Percentiles rank a stretch among this genome's conserved stretches.
These are phyloP conservation scores for Zygoascus meyerae DNA, from an alignment of 1,139 yeast species.

Conservation along the genomic window DNA sequence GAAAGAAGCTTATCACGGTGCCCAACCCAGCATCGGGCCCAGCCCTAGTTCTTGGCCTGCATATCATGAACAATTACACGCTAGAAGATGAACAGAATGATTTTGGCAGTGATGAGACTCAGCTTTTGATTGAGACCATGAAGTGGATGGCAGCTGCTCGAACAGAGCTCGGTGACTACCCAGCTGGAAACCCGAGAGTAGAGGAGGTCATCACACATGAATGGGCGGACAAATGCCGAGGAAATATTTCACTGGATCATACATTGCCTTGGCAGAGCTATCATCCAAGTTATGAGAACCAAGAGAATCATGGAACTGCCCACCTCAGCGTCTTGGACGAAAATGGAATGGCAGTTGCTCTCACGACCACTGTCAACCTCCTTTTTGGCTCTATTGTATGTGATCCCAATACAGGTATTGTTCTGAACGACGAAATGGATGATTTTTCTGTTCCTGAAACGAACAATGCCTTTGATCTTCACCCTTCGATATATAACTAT, in stretches of 20 bases:
- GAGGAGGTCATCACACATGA: slow-evolving; percentile 37
- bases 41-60: slow-evolving; percentile 70
- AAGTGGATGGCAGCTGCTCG: slow-evolving; percentile 90
- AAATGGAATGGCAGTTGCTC: slow-evolving; percentile 63
- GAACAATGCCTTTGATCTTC: slow-evolving; percentile 70
- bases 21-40: slow-evolving; percentile 81
- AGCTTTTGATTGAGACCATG: slow-evolving; percentile 75
- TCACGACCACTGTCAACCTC: slow-evolving; percentile 89
- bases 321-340: slow-evolving; percentile 74
- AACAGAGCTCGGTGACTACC: slow-evolving; percentile 69
- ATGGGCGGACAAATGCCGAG: slow-evolving; percentile 53
- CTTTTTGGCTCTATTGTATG: slow-evolving; percentile 77
- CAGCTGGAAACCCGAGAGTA: slow-evolving; percentile 25
- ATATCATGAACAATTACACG: slow-evolving; percentile 44
- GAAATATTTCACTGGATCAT: slow-evolving; percentile 44
- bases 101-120: slow-evolving; percentile 47
- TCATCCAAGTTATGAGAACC: slow-evolving; percentile 67
- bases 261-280: slow-evolving; percentile 71
- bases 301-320: slow-evolving; percentile 82
- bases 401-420: slow-evolving; percentile 75
- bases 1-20: slow-evolving; percentile 57
- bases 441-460: slow-evolving; percentile 75
- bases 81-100: slow-evolving; percentile 37
- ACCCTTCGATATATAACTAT: slow-evolving; percentile 76
- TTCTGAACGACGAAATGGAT: slow-evolving; percentile 90